Evolutionary conservation across 768 basidiomycete genomes (phyloP).

Genomic region (Russula brevipes): DNA sequence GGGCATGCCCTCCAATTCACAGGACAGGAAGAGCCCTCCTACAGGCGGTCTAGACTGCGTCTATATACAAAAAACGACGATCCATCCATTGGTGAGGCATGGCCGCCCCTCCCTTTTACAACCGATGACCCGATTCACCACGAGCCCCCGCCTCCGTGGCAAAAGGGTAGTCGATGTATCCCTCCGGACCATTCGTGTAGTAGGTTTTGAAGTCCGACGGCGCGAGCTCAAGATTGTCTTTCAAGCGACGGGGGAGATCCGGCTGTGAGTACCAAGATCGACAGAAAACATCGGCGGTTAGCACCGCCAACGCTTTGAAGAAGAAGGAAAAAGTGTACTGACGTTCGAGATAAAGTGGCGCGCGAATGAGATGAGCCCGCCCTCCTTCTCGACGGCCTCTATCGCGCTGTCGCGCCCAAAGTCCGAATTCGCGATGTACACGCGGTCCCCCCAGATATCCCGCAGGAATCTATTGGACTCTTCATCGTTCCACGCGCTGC

Average conservation of each 20-base stretch:
- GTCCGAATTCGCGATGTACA: slow-evolving; percentile 10
- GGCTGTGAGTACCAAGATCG: slow-evolving; percentile 5
- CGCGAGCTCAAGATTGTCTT: neutral
- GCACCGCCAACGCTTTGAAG: too few relatives aligned
- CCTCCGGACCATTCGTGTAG: slow-evolving; percentile 1
- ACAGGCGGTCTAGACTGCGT: too few relatives aligned
- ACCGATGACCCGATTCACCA: too few relatives aligned
- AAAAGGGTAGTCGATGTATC: slow-evolving; percentile 26
- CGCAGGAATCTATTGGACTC: slow-evolving; percentile 21
- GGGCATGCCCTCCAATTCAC: too few relatives aligned
- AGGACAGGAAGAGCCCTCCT: too few relatives aligned
- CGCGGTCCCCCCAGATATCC: neutral
- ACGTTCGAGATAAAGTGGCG: slow-evolving; percentile 17
- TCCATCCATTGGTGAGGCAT: too few relatives aligned
- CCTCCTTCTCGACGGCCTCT: slow-evolving; percentile 5
- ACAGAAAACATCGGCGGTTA: too few relatives aligned
- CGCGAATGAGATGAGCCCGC: slow-evolving; percentile 12
- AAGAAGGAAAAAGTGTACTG: neutral
- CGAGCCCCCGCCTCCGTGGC: neutral
- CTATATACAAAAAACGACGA: too few relatives aligned
- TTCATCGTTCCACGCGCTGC: neutral
- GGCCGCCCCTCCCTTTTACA: too few relatives aligned
- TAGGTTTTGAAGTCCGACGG: neutral
- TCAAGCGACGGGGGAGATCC: slow-evolving; percentile 23
- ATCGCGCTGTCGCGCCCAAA: slow-evolving; percentile 9